Percentiles rank a stretch among this genome's conserved stretches.
Conservation (phyloP, 2,329 filamentous ascomycete species). For the Lasiodiplodia sp. region DNA sequence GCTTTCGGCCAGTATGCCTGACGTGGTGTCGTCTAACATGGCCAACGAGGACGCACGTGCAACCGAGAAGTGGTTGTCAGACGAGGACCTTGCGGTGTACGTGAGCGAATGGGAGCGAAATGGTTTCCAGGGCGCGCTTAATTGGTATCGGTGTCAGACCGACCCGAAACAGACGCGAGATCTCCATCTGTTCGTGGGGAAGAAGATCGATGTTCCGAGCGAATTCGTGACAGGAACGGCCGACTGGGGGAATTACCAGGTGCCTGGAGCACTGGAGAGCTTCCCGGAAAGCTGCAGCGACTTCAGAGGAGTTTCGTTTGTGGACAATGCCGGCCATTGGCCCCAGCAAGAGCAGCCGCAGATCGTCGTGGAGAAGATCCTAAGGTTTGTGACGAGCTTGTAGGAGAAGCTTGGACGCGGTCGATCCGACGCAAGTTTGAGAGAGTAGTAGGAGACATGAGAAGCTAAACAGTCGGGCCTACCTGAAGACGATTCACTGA, state of each 20-base stretch:
- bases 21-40: constrained; percentile 65
- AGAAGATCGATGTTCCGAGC: constrained; percentile 67
- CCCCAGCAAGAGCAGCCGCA: constrained; percentile 71
- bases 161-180: constrained; percentile 59
- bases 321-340: constrained; percentile 73
- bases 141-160: constrained; percentile 71
- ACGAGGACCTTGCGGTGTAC: constrained; percentile 67
- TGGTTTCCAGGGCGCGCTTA: constrained; percentile 70
- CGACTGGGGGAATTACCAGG: constrained; percentile 74
- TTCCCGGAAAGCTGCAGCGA: constrained; percentile 61
- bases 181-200: constrained; percentile 65
- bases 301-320: constrained; percentile 60
- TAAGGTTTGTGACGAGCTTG: constrained; percentile 48
- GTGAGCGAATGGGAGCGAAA: constrained; percentile 66
- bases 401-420: constrained; percentile 3
- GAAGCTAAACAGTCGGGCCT: neutral
- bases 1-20: constrained; percentile 63
- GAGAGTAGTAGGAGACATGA: neutral
- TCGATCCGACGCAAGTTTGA: neutral
- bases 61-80: constrained; percentile 62
- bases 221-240: constrained; percentile 67
- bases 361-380: constrained; percentile 57
- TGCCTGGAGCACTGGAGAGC: constrained; percentile 68
- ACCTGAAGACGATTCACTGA: neutral
- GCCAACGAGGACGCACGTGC: constrained; percentile 55